These are phyloP conservation scores for Ajuga chamaepitys DNA, from an alignment of 257 asterid species.

Conservation along the genomic window DNA sequence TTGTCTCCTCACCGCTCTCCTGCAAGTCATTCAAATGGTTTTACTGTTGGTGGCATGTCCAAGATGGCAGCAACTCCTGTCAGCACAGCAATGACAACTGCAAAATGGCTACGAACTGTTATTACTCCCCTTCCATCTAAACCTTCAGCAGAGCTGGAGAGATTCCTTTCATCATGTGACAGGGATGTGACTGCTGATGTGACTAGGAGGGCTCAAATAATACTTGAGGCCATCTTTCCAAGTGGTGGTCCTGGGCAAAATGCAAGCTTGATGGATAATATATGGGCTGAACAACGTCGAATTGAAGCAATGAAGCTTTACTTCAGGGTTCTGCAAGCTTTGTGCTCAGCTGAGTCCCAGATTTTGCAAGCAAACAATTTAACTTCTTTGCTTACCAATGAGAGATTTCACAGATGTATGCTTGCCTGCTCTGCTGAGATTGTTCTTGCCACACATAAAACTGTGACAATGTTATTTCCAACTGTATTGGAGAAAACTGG, in stretches of 20 bases:
- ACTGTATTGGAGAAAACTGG: conserved; percentile 96
- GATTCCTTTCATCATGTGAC: conserved; percentile 74
- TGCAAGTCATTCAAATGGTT: conserved; percentile 34
- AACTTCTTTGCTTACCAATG: conserved; percentile 81
- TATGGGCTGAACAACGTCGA: conserved; percentile 96
- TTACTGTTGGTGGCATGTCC: conserved; percentile 35
- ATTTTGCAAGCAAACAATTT: conserved; percentile 67
- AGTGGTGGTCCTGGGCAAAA: conserved; percentile 78
- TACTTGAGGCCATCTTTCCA: conserved; percentile 93
- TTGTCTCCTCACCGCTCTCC: conserved; percentile 79
- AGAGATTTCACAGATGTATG: conserved; percentile 98
- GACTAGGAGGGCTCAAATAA: conserved; percentile 77
- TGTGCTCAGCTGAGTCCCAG: conserved; percentile 90
- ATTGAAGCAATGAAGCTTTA: conserved; percentile 86
- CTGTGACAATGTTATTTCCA: conserved; percentile 94
- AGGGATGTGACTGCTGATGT: conserved; percentile 80
- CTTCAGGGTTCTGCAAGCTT: conserved; percentile 83
- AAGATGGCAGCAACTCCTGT: conserved; percentile 84
- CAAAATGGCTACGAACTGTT: conserved; percentile 86
- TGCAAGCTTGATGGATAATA: conserved; percentile 79
- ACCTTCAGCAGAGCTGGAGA: conserved; percentile 81
- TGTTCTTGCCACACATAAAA: conserved; percentile 98
- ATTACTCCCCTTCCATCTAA: conserved; percentile 81
- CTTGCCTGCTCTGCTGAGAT: conserved; percentile 99
- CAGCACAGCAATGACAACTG: conserved; percentile 97